A percentile compares a stretch with the other conserved stretches of the same genome.
Conservation (phyloP, 2,329 filamentous ascomycete genomes). For the Xylaria sp. region DNA sequence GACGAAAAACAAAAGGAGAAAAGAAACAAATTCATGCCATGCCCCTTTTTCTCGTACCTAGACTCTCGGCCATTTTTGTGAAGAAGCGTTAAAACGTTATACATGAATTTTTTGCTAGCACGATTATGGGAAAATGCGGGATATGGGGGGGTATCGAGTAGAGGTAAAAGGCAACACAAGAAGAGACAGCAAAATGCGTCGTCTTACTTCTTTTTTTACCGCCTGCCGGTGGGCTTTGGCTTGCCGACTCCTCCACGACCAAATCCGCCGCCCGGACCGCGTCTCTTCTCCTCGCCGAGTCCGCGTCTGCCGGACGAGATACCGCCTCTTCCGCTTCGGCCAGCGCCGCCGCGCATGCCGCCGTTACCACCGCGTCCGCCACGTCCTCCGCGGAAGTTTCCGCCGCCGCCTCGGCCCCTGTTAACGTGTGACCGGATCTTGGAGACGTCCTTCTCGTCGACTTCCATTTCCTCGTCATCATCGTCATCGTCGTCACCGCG, state of each 20-base stretch:
- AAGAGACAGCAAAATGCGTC: too few relatives aligned
- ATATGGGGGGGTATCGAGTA: slow-evolving; percentile 20
- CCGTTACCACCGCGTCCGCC: slow-evolving; percentile 19
- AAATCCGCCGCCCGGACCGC: slow-evolving; percentile 34
- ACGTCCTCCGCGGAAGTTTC: background rate
- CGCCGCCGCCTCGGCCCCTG: slow-evolving; percentile 23
- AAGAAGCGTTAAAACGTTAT: too few relatives aligned
- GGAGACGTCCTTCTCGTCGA: slow-evolving; percentile 44
- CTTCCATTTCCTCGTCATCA: slow-evolving; percentile 50
- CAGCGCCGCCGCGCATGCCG: slow-evolving; percentile 23
- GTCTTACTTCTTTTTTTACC: slow-evolving; percentile 16
- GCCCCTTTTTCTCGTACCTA: too few relatives aligned
- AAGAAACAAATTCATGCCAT: background rate
- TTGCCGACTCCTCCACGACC: slow-evolving; percentile 39
- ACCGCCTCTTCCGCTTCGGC: slow-evolving; percentile 34
- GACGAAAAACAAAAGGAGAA: slow-evolving; percentile 2
- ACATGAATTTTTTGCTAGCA: too few relatives aligned
- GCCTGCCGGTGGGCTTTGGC: slow-evolving; percentile 31
- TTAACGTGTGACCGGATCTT: slow-evolving; percentile 48
- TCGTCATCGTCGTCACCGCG: slow-evolving; percentile 45
- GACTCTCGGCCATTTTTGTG: too few relatives aligned
- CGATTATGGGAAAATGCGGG: too few relatives aligned
- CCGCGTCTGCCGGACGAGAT: slow-evolving; percentile 44
- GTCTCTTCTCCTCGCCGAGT: slow-evolving; percentile 46
- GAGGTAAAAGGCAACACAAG: background rate